Evolutionary conservation across 208 protist species (phyloP), one percentile per base, ranked within the genome.

Genomic region (Jaenimonas drosophilae): DNA sequence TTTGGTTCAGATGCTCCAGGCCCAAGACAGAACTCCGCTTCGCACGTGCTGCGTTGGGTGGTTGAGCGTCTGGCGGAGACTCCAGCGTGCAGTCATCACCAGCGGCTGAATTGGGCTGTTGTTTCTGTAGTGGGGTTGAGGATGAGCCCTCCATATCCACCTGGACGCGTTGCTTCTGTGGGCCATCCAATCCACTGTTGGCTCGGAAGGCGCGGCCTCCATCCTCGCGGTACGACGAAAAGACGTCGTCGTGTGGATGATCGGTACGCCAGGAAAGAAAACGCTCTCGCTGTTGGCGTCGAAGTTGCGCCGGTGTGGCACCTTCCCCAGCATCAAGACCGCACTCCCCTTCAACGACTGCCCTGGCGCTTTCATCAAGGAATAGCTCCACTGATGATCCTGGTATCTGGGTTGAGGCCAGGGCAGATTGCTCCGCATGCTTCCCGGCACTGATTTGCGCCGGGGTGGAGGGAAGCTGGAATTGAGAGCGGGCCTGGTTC

Each of bases 261-360:
- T 38, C 43, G 4, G 24, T 36, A n/a, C 80, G 67, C 80, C 80
- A 89, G 3, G 58, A 51, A 14, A 88, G 59, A 33, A 88, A 88
- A 2, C 56, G 51, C 20, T 76, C 48, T 1, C 74, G 67, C n/a
- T 64, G 44, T 29, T 42, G 49, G 2, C 62, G 50, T 5, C 49
- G 59, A 17, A 34, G 30, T n/a, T n/a, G n/a, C n/a, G n/a, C n/a
- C n/a, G n/a, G n/a, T n/a, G n/a, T n/a, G n/a, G n/a, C n/a, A n/a
- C n/a, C n/a, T n/a, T n/a, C n/a, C n/a, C n/a, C n/a, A n/a, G n/a
- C n/a, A n/a, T n/a, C n/a, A n/a, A n/a, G n/a, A n/a, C n/a, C n/a
- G n/a, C n/a, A n/a, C n/a, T n/a, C n/a, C n/a, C n/a, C n/a, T n/a
- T n/a, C n/a, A n/a, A n/a, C n/a, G n/a, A n/a, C n/a, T n/a, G n/a